Base-by-base conservation (phyloP, 78 protist species). In the Dictyostelium firmibasis region DNA sequence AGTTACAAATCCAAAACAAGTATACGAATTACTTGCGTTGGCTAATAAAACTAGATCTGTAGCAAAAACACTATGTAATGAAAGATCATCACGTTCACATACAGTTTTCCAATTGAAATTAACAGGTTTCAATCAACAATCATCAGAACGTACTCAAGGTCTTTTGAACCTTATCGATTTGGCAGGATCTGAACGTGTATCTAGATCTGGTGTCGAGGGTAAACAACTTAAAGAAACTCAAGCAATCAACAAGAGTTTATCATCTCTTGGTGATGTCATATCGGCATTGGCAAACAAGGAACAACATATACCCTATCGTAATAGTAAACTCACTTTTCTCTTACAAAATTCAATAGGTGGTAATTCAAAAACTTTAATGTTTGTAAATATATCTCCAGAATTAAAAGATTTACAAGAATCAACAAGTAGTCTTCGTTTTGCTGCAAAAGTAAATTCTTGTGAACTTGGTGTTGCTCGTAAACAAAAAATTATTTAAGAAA, bases 311-410 rank as follows among this genome's bases (percentile, higher is more conserved):
- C 97, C 97, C 27, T 94, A 83, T 57, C 27, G 97, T 78, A 88
- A 94, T 57, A 81, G 91, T 35, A 89, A 86, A 62, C 53, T 94
- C n/a, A 94, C 97, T 29, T 84, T 79, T 38, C 88, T 87, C 6
- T 27, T 81, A 29, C 97, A 85, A 78, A 81, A 85, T 84, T 75
- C 89, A 50, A 70, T 92, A 38, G 96, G 98, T 31, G 99, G 98
- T 3, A 96, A 96, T 79, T 96, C 98, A 2, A 98, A 98, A 85
- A 97, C 98, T 25, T 91, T 97, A 25, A 97, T 97, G 98, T 97
- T 97, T 89, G 98, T 98, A 38, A 96, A 96, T 81, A 87, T 98
- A 27, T 96, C 98, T 10, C 96, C 99, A 3, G 88, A 86, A 36
- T 27, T 81, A 4, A 81, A 47, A 57, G 97, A 94, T 76, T 29